These are phyloP conservation scores for Strombidium stylifer DNA, from an alignment of 73 alveolate species.

Conservation along the genomic window DNA sequence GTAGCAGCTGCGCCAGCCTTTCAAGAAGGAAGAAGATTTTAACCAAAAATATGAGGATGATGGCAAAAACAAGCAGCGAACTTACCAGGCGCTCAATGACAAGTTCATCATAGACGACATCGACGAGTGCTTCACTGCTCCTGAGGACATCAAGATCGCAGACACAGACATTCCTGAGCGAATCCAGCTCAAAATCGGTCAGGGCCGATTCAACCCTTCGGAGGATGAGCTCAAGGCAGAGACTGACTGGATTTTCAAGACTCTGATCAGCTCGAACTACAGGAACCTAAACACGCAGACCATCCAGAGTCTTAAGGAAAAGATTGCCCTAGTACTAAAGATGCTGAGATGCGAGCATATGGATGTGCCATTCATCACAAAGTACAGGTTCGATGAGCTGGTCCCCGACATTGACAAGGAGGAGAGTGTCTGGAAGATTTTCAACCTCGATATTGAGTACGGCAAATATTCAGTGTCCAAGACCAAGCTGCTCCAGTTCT, in stretches of 20 bases:
- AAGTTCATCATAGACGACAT: slow-evolving; percentile 28
- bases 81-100: not conserved
- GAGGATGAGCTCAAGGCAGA: slow-evolving; percentile 14
- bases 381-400: slow-evolving; percentile 24
- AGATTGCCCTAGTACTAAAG: not conserved
- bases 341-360: slow-evolving; percentile 4
- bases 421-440: slow-evolving; percentile 19
- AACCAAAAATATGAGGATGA: not conserved
- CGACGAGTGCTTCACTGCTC: slow-evolving; percentile 34
- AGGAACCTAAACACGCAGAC: not conserved
- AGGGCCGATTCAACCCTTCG: too few relatives aligned
- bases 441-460: slow-evolving; percentile 31
- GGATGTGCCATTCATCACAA: slow-evolving; percentile 26
- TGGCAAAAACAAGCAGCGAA: not conserved
- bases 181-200: slow-evolving; percentile 18
- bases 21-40: not conserved
- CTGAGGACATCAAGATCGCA: slow-evolving; percentile 19
- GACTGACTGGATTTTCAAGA: slow-evolving; percentile 6
- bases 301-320: not conserved
- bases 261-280: not conserved
- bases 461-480: too few relatives aligned
- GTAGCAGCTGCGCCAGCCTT: not conserved
- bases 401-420: not conserved
- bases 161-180: slow-evolving; percentile 36
- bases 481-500: not conserved